phyloP scores from a whole-genome alignment of 768 basidiomycete species.

The Mycena chlorophos region DNA sequence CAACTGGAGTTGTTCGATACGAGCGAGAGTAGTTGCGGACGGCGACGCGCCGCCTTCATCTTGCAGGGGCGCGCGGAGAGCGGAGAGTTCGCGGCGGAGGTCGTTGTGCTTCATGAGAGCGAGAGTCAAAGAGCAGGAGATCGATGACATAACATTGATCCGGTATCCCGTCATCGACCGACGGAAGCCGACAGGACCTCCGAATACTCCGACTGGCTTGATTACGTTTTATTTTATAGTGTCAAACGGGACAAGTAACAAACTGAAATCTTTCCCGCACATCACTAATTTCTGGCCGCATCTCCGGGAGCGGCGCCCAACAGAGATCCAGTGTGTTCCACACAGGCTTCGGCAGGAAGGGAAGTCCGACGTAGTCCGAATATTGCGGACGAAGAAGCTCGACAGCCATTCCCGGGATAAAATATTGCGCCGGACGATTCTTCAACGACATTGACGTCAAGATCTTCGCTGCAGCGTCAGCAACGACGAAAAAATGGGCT shows the following conservation, averaged over 20 bases:
- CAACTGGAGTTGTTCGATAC: not conserved
- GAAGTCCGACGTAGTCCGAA: not conserved
- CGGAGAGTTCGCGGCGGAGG: not conserved
- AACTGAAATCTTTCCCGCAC: too few relatives aligned
- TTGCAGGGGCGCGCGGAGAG: not conserved
- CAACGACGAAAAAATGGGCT: not conserved
- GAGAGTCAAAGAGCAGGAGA: not conserved
- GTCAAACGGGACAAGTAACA: too few relatives aligned
- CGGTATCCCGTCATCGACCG: too few relatives aligned
- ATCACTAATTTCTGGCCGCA: conserved; percentile 1
- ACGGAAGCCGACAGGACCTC: too few relatives aligned
- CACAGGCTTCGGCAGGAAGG: not conserved
- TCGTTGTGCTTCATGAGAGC: not conserved
- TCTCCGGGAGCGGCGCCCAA: conserved; percentile 2
- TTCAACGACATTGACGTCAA: conserved; percentile 7
- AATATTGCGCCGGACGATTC: not conserved
- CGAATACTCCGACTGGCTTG: too few relatives aligned
- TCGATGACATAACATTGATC: too few relatives aligned
- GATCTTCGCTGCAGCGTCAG: not conserved
- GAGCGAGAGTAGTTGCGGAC: not conserved
- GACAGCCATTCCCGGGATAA: not conserved
- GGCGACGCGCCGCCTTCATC: not conserved
- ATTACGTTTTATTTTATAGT: too few relatives aligned
- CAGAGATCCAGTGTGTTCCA: conserved; percentile 6
- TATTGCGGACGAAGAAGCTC: conserved; percentile 2